A percentile compares a stretch with the other conserved stretches of the same genome.
phyloP scores from a whole-genome alignment of 2,329 filamentous ascomycete genomes.

The Macrophomina phaseolina region DNA sequence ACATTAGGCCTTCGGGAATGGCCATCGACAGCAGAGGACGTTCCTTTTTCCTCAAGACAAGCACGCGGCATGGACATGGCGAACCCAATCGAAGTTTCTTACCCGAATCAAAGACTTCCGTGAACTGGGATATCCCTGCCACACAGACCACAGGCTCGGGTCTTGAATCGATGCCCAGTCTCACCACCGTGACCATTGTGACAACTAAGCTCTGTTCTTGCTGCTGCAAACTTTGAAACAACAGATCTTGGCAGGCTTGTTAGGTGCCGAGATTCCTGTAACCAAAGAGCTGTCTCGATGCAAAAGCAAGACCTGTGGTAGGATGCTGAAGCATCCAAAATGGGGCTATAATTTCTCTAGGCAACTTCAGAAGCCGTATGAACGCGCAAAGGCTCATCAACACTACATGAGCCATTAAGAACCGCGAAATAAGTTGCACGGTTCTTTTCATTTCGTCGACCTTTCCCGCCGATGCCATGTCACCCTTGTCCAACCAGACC shows the following conservation, averaged over 20 bases:
- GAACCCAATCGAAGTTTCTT: too few relatives aligned
- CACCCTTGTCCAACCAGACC: too few relatives aligned
- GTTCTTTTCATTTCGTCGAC: too few relatives aligned
- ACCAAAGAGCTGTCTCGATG: not conserved
- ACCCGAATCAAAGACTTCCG: not conserved
- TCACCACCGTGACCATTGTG: not conserved
- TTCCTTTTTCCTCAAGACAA: not conserved
- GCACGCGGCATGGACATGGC: not conserved
- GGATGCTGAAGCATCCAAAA: too few relatives aligned
- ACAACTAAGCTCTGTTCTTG: not conserved
- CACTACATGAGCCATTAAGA: too few relatives aligned
- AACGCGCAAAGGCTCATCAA: too few relatives aligned
- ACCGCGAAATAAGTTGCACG: too few relatives aligned
- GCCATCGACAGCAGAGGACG: too few relatives aligned
- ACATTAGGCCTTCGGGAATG: too few relatives aligned
- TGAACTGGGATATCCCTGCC: not conserved
- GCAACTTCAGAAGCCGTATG: too few relatives aligned
- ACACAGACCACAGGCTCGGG: not conserved
- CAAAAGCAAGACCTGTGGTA: not conserved
- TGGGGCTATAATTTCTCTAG: too few relatives aligned
- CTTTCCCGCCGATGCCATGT: not conserved
- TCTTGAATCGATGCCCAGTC: not conserved
- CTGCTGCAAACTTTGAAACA: not conserved
- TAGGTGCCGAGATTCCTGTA: not conserved
- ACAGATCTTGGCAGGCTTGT: not conserved